Base-by-base conservation (phyloP, 2,329 filamentous ascomycete species). In the Aspergillus spinulosporus region DNA sequence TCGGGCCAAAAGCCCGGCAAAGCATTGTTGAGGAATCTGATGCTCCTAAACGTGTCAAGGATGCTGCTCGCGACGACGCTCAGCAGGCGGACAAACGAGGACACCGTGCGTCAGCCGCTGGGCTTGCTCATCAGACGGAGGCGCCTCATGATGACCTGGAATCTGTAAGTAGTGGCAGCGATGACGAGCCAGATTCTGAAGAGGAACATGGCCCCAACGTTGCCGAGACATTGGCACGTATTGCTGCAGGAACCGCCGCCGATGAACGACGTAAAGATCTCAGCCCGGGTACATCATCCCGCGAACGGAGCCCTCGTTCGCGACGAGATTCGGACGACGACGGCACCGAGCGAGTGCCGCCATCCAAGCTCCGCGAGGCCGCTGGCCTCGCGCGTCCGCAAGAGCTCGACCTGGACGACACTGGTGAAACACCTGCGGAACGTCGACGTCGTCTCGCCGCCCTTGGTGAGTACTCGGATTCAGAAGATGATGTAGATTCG, bases 1-100 rank as follows among this genome's bases (percentile, higher is more conserved):
- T 87, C 67, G 84, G 86, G 60, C 81, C 84, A 28, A 86, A 83
- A 64, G 73, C 77, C 31, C 82, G 83, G 37, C 80, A 78, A 11
- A 78, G 75, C 48, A 59, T 76, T 4, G 72, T 78, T 3, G 70
- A 78, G 37, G 66, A 77, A 47, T 74, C 70, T 32, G 74, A 76
- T 56, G 75, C 71, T 1, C 74, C 76, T 1, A 66, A 72, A 15
- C 53, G 61, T 5, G 62, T 79, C 29, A 74, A 78, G 62, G 60
- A 73, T 52, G 71, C 72, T 29, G 69, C 75, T 36, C 66, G 65
- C 12, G 64, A 66, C 39, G 57, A 73, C 12, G 70, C 68, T 14
- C 64, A 65, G 45, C 57, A 64, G 32, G 64, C 70, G 42, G 64
- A 65, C 45, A 59, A 59, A 26, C 52, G 64, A 44, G 65, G 68